These are phyloP conservation scores for Gaeumannomyces tritici DNA, from an alignment of 2,329 filamentous ascomycete genomes.

Conservation along the genomic window DNA sequence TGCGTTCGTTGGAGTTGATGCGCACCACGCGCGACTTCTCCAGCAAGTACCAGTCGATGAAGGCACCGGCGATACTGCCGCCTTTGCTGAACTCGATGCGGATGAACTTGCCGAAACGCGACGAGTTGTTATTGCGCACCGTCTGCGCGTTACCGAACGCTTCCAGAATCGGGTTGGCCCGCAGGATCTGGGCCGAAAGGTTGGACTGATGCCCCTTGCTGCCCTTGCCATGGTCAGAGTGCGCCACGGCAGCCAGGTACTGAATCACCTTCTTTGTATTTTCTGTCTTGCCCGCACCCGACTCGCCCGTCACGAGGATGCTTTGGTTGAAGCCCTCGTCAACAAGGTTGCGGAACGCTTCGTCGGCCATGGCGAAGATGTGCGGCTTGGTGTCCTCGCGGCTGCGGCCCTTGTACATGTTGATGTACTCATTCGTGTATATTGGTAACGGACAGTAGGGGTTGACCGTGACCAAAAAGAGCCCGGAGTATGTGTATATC, in stretches of 20 bases:
- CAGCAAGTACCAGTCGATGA: constrained; percentile 96
- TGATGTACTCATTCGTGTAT: constrained; percentile 93
- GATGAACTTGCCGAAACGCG: constrained; percentile 97
- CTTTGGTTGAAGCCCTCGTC: constrained; percentile 95
- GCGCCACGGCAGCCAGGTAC: constrained; percentile 89
- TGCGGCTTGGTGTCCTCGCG: constrained; percentile 94
- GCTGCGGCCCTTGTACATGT: constrained; percentile 90
- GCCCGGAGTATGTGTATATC: constrained; percentile 95
- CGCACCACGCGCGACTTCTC: constrained; percentile 97
- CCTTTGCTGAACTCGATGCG: constrained; percentile 85
- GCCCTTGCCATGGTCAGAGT: constrained; percentile 61
- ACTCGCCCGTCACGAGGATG: constrained; percentile 95
- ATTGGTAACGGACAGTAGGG: constrained; percentile 93
- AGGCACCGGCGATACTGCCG: constrained; percentile 88
- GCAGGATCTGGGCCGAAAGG: constrained; percentile 89
- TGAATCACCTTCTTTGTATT: constrained; percentile 99
- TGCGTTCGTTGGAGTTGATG: constrained; percentile 79
- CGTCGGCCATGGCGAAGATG: constrained; percentile 95
- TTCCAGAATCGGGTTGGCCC: constrained; percentile 94
- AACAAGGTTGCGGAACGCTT: constrained; percentile 90
- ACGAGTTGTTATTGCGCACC: constrained; percentile 96
- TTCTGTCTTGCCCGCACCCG: constrained; percentile 94
- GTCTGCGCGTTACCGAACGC: constrained; percentile 98
- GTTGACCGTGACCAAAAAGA: constrained; percentile 95
- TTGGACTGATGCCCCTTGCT: constrained; percentile 45